Percentiles rank a stretch among this genome's conserved stretches.
Evolutionary conservation across 1,139 yeast species (phyloP).

Genomic region (Zygosaccharomyces sapae): DNA sequence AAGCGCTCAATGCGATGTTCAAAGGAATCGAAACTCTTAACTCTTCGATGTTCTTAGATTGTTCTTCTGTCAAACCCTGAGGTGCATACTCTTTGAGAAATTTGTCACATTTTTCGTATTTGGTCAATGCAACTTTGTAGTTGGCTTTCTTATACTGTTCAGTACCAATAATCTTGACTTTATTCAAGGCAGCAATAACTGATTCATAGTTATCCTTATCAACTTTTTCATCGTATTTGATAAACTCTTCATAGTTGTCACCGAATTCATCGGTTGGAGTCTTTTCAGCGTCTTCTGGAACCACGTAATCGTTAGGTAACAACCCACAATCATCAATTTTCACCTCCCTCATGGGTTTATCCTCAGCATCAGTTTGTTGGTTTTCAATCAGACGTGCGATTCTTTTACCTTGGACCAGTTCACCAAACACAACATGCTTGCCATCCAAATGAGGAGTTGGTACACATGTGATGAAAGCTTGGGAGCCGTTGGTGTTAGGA

Average conservation of each 20-base stretch:
- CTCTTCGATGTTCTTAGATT: conserved; percentile 45
- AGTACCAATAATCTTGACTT: conserved; percentile 79
- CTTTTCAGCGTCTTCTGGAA: conserved; percentile 43
- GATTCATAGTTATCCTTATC: conserved; percentile 56
- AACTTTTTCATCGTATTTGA: conserved; percentile 68
- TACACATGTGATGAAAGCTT: conserved; percentile 86
- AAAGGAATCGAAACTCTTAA: conserved; percentile 61
- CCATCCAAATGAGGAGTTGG: conserved; percentile 84
- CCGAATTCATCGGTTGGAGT: conserved; percentile 67
- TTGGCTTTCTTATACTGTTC: conserved; percentile 64
- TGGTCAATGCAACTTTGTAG: conserved; percentile 51
- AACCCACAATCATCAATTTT: conserved; percentile 77
- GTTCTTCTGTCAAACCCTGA: conserved; percentile 56
- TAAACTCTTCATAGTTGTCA: conserved; percentile 71
- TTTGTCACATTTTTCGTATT: conserved; percentile 66
- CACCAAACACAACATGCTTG: conserved; percentile 95
- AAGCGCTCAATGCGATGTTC: conserved; percentile 71
- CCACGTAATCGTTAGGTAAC: conserved; percentile 54
- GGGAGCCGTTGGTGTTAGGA: conserved; percentile 92
- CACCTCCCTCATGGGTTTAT: conserved; percentile 63
- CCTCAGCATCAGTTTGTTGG: conserved; percentile 55
- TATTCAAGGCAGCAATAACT: conserved; percentile 61
- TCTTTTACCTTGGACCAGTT: conserved; percentile 77
- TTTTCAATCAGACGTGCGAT: conserved; percentile 75
- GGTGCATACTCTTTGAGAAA: conserved; percentile 74